Evolutionary conservation across 176 grass and related monocot species (phyloP).

Genomic region (Luzula sylvatica): DNA sequence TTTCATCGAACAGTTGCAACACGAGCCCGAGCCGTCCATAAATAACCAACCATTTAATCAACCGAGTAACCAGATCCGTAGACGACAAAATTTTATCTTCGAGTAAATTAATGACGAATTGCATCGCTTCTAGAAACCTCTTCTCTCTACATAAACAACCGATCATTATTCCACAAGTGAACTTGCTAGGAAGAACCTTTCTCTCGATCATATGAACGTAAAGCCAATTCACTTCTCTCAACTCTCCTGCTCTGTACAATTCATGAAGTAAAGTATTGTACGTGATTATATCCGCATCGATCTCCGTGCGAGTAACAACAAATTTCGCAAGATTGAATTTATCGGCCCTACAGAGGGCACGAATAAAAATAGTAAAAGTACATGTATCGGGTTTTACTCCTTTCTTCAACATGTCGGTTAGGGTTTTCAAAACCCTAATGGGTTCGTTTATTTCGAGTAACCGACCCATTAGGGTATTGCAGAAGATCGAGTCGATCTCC

Average conservation of each 20-base stretch:
- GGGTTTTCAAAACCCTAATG: conserved; percentile 40
- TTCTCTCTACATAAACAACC: conserved; percentile 41
- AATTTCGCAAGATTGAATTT: conserved; percentile 36
- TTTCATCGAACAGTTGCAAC: no score
- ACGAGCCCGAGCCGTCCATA: conserved; percentile 25
- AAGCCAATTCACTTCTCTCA: conserved; percentile 18
- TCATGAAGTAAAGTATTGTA: conserved; percentile 78
- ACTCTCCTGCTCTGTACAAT: conserved; percentile 29
- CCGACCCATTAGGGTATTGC: conserved; percentile 69
- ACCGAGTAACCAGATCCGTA: conserved; percentile 33
- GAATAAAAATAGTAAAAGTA: conserved; percentile 63
- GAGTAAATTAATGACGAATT: conserved; percentile 24
- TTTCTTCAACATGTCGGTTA: conserved; percentile 56
- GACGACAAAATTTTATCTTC: conserved; percentile 6
- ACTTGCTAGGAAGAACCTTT: conserved; percentile 39
- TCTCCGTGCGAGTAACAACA: conserved; percentile 26
- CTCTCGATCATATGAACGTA: conserved; percentile 29
- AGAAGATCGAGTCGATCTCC: conserved; percentile 46
- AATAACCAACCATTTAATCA: conserved; percentile 50
- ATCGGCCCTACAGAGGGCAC: conserved; percentile 45
- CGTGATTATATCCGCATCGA: conserved; percentile 39
- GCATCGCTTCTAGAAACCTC: conserved; percentile 24
- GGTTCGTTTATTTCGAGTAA: conserved; percentile 40
- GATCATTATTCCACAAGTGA: conserved; percentile 42
- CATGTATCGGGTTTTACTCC: conserved; percentile 62